These are phyloP conservation scores for Pachysandra terminalis DNA, from an alignment of 164 flowering plant genomes.

Conservation along the genomic window DNA sequence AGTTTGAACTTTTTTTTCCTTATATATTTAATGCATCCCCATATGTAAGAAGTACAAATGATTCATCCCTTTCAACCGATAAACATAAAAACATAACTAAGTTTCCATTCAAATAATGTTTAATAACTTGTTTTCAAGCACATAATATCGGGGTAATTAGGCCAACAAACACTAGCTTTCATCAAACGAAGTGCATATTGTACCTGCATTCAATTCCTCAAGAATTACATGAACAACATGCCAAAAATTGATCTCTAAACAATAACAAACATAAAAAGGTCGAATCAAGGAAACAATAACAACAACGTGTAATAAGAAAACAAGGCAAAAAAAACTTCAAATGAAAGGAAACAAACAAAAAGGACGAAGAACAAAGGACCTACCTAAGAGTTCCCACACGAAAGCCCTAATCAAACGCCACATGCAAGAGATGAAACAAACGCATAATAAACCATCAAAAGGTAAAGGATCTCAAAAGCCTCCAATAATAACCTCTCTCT, in stretches of 20 bases:
- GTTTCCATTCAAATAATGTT: neutral
- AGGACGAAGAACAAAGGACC: slow-evolving; percentile 9
- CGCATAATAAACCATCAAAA: slow-evolving; percentile 5
- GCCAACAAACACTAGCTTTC: neutral
- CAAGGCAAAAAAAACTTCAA: neutral
- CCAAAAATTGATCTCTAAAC: neutral
- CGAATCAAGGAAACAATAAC: no score
- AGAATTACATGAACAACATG: neutral
- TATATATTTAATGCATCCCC: no score
- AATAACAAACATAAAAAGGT: no score
- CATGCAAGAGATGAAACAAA: neutral
- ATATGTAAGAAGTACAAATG: no score
- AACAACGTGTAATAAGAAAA: neutral
- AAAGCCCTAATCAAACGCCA: slow-evolving; percentile 21
- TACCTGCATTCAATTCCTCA: neutral
- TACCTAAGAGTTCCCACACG: slow-evolving; percentile 12
- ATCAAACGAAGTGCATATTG: neutral
- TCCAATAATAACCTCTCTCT: neutral
- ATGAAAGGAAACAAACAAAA: neutral
- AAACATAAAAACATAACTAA: neutral
- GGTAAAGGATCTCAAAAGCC: slow-evolving; percentile 9
- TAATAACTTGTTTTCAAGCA: no score
- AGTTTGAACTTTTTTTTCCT: no score
- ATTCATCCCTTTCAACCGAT: no score
- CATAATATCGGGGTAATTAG: neutral